Evolutionary conservation across 768 basidiomycete species (phyloP).

Genomic region (Boletellus emodensis): DNA sequence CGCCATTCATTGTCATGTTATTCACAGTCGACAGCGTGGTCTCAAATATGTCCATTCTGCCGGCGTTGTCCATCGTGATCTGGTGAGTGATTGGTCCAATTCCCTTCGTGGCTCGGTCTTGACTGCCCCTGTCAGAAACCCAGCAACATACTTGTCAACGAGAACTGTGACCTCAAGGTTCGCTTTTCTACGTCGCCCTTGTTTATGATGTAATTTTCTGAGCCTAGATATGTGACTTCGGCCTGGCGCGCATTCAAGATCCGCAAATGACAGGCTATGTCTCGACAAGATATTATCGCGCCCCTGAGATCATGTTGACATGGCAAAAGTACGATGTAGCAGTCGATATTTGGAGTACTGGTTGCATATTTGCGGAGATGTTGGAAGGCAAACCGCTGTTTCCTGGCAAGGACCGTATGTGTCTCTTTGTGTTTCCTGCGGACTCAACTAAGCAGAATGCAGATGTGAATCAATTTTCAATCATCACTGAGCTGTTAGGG

Average conservation of each 20-base stretch:
- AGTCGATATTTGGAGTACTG: conserved; percentile 99
- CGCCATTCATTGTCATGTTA: not conserved
- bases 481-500: conserved; percentile 96
- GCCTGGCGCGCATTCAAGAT: conserved; percentile 96
- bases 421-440: not conserved
- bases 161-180: conserved; percentile 98
- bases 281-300: conserved; percentile 97
- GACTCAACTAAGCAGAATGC: conserved; percentile 6
- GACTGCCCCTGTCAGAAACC: conserved; percentile 65
- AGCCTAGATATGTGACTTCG: conserved; percentile 93
- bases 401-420: conserved; percentile 98
- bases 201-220: conserved; percentile 3
- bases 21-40: conserved; percentile 61
- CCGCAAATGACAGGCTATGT: conserved; percentile 99
- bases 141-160: conserved; percentile 98
- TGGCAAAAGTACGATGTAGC: conserved; percentile 99
- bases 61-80: conserved; percentile 96
- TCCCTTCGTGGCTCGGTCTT: not conserved
- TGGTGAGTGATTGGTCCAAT: conserved; percentile 46
- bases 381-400: conserved; percentile 97
- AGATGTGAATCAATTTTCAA: conserved; percentile 99
- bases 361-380: conserved; percentile 99
- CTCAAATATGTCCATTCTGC: conserved; percentile 99
- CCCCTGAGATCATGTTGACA: conserved; percentile 99
- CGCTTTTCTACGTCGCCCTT: conserved; percentile 11